A percentile compares a stretch with the other conserved stretches of the same genome.
Evolutionary conservation across 2,329 filamentous ascomycete species (phyloP).

Genomic region (Neofusicoccum ribis): DNA sequence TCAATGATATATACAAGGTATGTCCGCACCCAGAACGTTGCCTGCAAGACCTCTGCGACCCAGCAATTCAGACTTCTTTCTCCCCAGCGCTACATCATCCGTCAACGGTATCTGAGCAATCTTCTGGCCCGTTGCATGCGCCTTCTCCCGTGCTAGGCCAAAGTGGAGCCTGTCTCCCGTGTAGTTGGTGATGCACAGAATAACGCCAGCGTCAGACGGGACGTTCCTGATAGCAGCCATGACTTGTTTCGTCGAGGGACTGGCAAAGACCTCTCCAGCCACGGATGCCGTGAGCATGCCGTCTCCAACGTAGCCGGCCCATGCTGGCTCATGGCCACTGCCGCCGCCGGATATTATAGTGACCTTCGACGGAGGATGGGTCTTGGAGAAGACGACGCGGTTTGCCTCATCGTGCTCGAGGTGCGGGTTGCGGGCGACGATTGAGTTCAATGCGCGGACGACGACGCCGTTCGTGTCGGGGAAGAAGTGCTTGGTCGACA

Average conservation of each 20-base stretch:
- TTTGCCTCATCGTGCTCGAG: slow-evolving; percentile 47
- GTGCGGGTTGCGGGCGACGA: slow-evolving; percentile 47
- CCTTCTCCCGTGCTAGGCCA: slow-evolving; percentile 50
- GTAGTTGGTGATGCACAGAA: slow-evolving; percentile 53
- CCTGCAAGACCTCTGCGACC: slow-evolving; percentile 53
- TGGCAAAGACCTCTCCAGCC: slow-evolving; percentile 51
- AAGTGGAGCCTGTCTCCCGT: slow-evolving; percentile 54
- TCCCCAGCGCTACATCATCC: slow-evolving; percentile 50
- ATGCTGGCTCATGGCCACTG: slow-evolving; percentile 51
- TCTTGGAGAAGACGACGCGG: slow-evolving; percentile 50
- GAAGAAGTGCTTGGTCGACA: slow-evolving; percentile 59
- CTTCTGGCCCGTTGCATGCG: slow-evolving; percentile 45
- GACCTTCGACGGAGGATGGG: slow-evolving; percentile 46
- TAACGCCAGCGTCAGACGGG: slow-evolving; percentile 47
- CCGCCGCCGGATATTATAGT: slow-evolving; percentile 50
- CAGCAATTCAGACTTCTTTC: slow-evolving; percentile 50
- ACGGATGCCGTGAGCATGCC: slow-evolving; percentile 52
- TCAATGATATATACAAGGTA: background rate
- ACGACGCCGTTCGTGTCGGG: slow-evolving; percentile 52
- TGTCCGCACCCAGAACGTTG: slow-evolving; percentile 33
- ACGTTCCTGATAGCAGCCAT: slow-evolving; percentile 51
- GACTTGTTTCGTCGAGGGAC: slow-evolving; percentile 50
- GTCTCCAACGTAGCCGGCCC: slow-evolving; percentile 51
- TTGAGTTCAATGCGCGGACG: slow-evolving; percentile 48
- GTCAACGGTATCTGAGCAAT: slow-evolving; percentile 51